Evolutionary conservation across 1,284 basidiomycete genomes (phyloP).

Genomic region (Puccinia sorghi): DNA sequence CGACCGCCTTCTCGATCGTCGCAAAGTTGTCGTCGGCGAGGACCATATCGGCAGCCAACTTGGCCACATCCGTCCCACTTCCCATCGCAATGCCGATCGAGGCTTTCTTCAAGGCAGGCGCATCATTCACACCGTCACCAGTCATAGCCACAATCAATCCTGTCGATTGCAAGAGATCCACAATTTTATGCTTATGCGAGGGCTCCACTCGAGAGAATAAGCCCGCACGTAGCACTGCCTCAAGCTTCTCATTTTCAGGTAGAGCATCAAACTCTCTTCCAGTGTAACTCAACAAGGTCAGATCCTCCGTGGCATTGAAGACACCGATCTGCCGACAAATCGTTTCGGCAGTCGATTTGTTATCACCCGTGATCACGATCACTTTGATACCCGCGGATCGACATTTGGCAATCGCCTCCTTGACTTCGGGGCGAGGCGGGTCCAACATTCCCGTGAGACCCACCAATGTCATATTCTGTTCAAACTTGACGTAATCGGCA

Average conservation of each 20-base stretch:
- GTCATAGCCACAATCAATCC: slow-evolving; percentile 98
- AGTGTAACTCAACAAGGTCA: slow-evolving; percentile 85
- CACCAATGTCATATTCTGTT: slow-evolving; percentile 86
- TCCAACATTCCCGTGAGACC: slow-evolving; percentile 97
- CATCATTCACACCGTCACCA: slow-evolving; percentile 71
- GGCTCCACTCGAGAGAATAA: slow-evolving; percentile 94
- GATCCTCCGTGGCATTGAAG: slow-evolving; percentile 65
- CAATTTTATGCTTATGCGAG: slow-evolving; percentile 88
- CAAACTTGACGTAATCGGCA: slow-evolving; percentile 81
- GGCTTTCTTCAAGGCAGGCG: slow-evolving; percentile 60
- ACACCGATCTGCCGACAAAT: slow-evolving; percentile 96
- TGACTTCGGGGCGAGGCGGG: slow-evolving; percentile 92
- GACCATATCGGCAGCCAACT: slow-evolving; percentile 61
- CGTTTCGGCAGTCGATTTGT: slow-evolving; percentile 95
- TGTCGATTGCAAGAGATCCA: slow-evolving; percentile 88
- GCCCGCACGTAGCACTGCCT: slow-evolving; percentile 79
- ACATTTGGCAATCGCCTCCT: slow-evolving; percentile 82
- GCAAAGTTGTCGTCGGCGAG: slow-evolving; percentile 62
- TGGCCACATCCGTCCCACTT: slow-evolving; percentile 60
- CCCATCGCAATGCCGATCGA: slow-evolving; percentile 62
- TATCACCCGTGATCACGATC: slow-evolving; percentile 97
- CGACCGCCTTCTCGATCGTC: slow-evolving; percentile 60
- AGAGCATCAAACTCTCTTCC: slow-evolving; percentile 87
- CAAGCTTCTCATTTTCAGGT: slow-evolving; percentile 73
- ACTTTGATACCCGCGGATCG: slow-evolving; percentile 90